These are phyloP conservation scores for Acacia crassicarpa DNA, from an alignment of 306 rosid genomes.

Conservation along the genomic window DNA sequence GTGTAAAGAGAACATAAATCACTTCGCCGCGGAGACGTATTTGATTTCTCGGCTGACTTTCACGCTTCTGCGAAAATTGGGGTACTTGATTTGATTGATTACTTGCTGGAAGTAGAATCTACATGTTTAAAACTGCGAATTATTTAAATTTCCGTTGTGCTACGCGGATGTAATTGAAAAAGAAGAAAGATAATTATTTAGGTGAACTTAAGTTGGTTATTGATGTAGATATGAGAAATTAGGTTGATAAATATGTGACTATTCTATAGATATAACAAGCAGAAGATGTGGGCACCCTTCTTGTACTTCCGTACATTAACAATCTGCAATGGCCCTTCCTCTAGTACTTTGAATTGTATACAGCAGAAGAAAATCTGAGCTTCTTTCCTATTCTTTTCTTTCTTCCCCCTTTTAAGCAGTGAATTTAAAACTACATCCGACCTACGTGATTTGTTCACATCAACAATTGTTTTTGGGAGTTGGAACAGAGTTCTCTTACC, in stretches of 20 bases:
- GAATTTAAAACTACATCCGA: not conserved
- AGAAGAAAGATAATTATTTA: not conserved
- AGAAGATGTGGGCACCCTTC: not conserved
- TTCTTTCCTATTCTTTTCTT: not conserved
- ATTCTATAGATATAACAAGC: not conserved
- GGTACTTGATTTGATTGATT: constrained; percentile 40
- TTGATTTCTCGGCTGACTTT: constrained; percentile 65
- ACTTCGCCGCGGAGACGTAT: constrained; percentile 77
- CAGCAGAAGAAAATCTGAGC: not conserved
- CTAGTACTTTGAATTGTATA: not conserved
- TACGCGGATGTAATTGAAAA: not conserved
- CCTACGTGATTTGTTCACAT: not conserved
- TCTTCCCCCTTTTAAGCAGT: not conserved
- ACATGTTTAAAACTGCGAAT: not conserved
- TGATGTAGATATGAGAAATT: not conserved
- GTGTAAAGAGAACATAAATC: constrained; percentile 36
- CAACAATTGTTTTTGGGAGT: not conserved
- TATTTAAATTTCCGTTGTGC: not conserved
- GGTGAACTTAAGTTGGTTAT: not conserved
- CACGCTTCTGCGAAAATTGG: constrained; percentile 84
- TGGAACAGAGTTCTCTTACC: not conserved
- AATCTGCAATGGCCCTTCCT: not conserved
- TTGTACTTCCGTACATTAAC: too few relatives aligned
- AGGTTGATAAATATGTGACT: not conserved
- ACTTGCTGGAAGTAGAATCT: not conserved